A percentile compares a stretch with the other conserved stretches of the same genome.
phyloP scores from a whole-genome alignment of 1,284 basidiomycete species.

The Ustilago trichophora region DNA sequence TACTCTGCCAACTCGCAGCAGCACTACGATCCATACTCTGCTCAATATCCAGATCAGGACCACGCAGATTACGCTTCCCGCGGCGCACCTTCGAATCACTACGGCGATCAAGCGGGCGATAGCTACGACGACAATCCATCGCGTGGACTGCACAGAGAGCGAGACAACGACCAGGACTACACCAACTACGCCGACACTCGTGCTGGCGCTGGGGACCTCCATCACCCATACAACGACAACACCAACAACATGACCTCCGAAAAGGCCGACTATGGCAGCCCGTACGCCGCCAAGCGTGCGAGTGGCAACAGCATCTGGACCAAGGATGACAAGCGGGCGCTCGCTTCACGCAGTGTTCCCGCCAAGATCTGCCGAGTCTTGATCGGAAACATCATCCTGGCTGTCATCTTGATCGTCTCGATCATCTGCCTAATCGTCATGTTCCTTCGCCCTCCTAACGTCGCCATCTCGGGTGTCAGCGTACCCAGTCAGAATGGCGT shows the following conservation, averaged over 20 bases:
- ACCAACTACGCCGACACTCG: constrained; percentile 12
- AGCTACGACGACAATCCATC: constrained; percentile 25
- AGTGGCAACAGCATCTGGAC: constrained; percentile 61
- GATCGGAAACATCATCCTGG: constrained; percentile 55
- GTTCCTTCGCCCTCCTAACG: constrained; percentile 62
- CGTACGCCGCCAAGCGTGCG: constrained; percentile 31
- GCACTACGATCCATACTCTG: constrained; percentile 12
- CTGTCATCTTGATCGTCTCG: constrained; percentile 52
- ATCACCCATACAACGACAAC: background rate
- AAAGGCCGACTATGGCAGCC: constrained; percentile 20
- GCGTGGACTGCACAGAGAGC: constrained; percentile 10
- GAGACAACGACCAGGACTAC: constrained; percentile 2
- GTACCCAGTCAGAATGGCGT: constrained; percentile 39
- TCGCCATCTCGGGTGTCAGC: constrained; percentile 47
- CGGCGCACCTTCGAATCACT: constrained; percentile 1
- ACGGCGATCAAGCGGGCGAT: constrained; percentile 19
- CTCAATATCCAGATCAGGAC: constrained; percentile 5
- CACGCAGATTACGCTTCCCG: constrained; percentile 1
- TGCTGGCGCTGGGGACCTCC: constrained; percentile 13
- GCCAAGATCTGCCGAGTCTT: constrained; percentile 55
- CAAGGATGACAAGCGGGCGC: constrained; percentile 54
- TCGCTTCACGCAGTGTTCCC: constrained; percentile 45
- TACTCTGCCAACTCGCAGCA: constrained; percentile 9
- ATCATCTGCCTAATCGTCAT: constrained; percentile 58
- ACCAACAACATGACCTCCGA: constrained; percentile 19